Evolutionary conservation across 2,329 filamentous ascomycete species (phyloP).

Genomic region (Mollisiaceae sp.): DNA sequence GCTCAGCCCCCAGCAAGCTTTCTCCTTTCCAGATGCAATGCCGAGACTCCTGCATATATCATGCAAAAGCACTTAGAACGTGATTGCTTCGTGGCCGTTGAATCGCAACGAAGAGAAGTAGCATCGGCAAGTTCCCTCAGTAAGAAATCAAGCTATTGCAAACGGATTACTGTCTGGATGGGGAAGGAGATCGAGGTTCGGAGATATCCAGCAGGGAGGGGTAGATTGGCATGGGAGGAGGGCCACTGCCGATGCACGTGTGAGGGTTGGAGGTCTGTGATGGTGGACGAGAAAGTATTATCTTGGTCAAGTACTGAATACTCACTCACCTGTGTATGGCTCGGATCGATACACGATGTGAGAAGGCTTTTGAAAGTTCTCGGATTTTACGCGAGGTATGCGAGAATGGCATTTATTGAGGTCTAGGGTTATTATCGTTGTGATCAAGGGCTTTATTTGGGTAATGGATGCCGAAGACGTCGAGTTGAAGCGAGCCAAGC

Average conservation of each 20-base stretch:
- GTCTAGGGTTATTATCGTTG: not conserved
- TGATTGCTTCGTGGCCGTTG: not conserved
- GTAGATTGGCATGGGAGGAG: not conserved
- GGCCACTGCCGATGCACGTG: slow-evolving; percentile 9
- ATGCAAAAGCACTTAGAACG: not conserved
- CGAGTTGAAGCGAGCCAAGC: not conserved
- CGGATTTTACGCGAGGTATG: not conserved
- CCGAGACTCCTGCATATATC: not conserved
- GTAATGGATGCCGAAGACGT: not conserved
- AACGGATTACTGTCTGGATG: not conserved
- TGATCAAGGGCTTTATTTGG: not conserved
- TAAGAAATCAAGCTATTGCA: not conserved
- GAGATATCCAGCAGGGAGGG: not conserved
- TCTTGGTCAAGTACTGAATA: not conserved
- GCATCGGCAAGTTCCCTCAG: not conserved
- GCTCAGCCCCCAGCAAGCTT: not conserved
- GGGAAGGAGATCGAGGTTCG: not conserved
- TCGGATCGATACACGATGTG: slow-evolving; percentile 1
- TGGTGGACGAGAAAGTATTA: not conserved
- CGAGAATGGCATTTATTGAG: not conserved
- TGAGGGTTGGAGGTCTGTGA: not conserved
- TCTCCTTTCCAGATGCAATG: not conserved
- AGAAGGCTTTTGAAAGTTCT: not conserved
- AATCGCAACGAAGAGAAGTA: not conserved
- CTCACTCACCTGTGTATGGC: not conserved